phyloP scores from a whole-genome alignment of 2,329 filamentous ascomycete species.

The Apiospora pterosperma region DNA sequence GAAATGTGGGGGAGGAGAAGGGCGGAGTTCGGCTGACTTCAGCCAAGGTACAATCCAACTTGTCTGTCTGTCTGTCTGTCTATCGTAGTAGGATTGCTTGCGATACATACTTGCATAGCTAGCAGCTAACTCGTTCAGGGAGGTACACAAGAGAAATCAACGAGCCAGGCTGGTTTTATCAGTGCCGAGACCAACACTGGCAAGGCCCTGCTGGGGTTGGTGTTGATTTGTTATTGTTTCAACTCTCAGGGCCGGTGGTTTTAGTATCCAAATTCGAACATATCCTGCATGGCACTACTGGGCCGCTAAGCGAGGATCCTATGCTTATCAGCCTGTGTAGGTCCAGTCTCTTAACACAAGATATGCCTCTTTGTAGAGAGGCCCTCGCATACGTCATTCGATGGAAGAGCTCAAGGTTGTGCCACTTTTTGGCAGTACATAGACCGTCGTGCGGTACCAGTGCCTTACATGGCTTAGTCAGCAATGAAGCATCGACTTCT shows the following conservation, averaged over 20 bases:
- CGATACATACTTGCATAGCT: too few relatives aligned
- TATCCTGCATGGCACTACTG: not conserved
- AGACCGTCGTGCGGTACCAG: not conserved
- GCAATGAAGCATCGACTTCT: not conserved
- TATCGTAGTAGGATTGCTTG: too few relatives aligned
- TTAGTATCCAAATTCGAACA: not conserved
- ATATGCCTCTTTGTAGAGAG: not conserved
- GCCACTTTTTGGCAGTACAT: not conserved
- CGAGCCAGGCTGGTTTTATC: not conserved
- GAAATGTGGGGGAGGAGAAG: not conserved
- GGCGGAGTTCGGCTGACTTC: not conserved
- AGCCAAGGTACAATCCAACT: not conserved
- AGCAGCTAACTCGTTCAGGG: too few relatives aligned
- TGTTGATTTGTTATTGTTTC: conserved; percentile 3
- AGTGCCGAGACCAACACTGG: not conserved
- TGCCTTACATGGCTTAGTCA: not conserved
- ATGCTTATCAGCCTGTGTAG: not conserved
- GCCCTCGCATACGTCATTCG: not conserved
- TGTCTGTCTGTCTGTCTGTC: too few relatives aligned
- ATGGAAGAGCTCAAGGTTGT: not conserved
- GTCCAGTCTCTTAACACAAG: not conserved
- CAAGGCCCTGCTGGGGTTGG: not conserved
- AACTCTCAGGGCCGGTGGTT: not conserved
- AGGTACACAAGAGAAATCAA: not conserved
- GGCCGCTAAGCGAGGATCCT: not conserved